Evolutionary conservation across 202 grass and related monocot species (phyloP), one percentile per base, ranked within the genome.

Genomic region (Zizania palustris): DNA sequence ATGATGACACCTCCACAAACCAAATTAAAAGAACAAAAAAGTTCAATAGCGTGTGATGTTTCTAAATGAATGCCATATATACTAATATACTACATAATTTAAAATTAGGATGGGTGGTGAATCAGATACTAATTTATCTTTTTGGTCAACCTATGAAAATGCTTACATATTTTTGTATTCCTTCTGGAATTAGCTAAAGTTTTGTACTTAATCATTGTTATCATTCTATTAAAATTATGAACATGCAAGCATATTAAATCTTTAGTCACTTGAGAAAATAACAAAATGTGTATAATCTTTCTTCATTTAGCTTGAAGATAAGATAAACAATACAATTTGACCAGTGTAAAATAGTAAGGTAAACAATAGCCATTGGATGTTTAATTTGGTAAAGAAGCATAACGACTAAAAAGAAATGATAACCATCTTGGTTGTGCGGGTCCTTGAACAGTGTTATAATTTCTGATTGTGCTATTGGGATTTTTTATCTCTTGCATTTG

Each of bases 321-420:
- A 5, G 46, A 63, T 63, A 43, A 51, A 63, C 7, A 9, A 60
- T 43, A 72, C 67, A 37, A 54, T 10, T 28, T 1, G 9, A 54
- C 51, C 19, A 37, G 57, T 67, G 70, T 20, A 61, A 48, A 39
- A 49, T 76, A 81, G 6, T 53, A 12, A 65, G 43, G 34, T 68
- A 62, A 78, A 55, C 3, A 66, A 13, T 38, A 59, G 7, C 20
- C 53, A 19, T 62, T 40, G 11, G 22, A 57, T 39, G 14, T 49
- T 69, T 11, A n/a, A 69, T 79, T 87, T 69, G 41, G 48, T 55
- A 79, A 68, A 63, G 22, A 75, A 87, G 28, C 11, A 41, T 75
- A 53, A 34, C 20, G 46, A 63, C 58, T 8, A 68, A 38, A 37
- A 60, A 56, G 19, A 12, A 69, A 51, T 10, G 12, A 3, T 3